These are phyloP conservation scores for Zygoascus tannicola DNA, from an alignment of 805 yeast species.

Conservation along the genomic window DNA sequence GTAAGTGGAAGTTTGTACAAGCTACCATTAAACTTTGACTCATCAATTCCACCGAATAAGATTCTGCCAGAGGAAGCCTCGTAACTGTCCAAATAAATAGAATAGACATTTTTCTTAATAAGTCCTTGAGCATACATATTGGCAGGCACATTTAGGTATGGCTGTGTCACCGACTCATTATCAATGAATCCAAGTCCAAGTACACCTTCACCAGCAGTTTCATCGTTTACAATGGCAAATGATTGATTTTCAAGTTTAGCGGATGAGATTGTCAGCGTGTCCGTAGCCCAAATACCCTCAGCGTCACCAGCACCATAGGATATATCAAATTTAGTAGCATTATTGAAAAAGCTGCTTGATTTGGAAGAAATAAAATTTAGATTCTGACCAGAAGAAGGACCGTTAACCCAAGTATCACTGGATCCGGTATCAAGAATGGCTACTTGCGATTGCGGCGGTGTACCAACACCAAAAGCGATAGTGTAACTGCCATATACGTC, in stretches of 20 bases:
- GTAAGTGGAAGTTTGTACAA: conserved; percentile 24
- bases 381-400: conserved; percentile 7
- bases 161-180: conserved; percentile 19
- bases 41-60: conserved; percentile 16
- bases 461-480: conserved; percentile 35
- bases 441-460: conserved; percentile 41
- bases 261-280: conserved; percentile 45
- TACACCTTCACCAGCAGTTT: conserved; percentile 5
- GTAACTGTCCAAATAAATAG: conserved; percentile 35
- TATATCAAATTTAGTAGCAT: conserved; percentile 2
- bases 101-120: conserved; percentile 36
- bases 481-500: conserved; percentile 19
- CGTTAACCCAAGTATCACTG: conserved; percentile 47
- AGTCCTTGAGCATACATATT: conserved; percentile 41
- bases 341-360: conserved; percentile 7
- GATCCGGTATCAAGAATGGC: conserved; percentile 66
- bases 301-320: conserved; percentile 4
- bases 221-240: conserved; percentile 4
- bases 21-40: conserved; percentile 10
- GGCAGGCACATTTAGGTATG: conserved; percentile 57
- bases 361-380: conserved; percentile 9
- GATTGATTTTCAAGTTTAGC: neutral
- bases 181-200: conserved; percentile 15
- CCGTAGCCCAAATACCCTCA: conserved; percentile 49
- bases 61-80: conserved; percentile 28